Percentiles rank a stretch among this genome's conserved stretches.
Evolutionary conservation across 2,329 filamentous ascomycete species (phyloP).

Genomic region (Pseudogymnoascus sp.): DNA sequence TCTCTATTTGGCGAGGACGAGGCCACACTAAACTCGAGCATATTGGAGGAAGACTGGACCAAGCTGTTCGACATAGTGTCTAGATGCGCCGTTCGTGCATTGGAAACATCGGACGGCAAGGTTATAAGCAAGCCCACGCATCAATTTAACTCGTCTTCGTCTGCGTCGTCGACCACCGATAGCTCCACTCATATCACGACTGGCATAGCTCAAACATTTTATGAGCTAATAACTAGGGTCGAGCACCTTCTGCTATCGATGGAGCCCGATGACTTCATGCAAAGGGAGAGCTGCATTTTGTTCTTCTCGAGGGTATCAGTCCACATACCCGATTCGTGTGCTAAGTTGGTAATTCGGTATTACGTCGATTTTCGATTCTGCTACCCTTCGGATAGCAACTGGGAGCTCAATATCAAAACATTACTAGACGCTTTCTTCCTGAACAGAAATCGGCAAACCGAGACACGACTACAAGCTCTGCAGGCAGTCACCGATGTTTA

Average conservation of each 20-base stretch:
- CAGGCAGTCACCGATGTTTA: conserved; percentile 46
- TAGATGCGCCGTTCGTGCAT: conserved; percentile 36
- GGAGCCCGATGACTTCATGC: conserved; percentile 45
- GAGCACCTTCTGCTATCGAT: conserved; percentile 29
- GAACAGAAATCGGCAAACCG: conserved; percentile 49
- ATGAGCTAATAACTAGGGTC: conserved; percentile 24
- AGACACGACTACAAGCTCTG: conserved; percentile 54
- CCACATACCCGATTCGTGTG: conserved; percentile 55
- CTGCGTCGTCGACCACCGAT: conserved; percentile 16
- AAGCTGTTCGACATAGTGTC: conserved; percentile 50
- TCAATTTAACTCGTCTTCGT: conserved; percentile 8
- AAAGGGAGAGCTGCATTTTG: conserved; percentile 55
- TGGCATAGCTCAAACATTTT: conserved; percentile 22
- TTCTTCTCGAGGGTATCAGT: conserved; percentile 56
- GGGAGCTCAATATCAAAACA: conserved; percentile 54
- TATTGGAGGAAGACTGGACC: conserved; percentile 59
- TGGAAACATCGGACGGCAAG: conserved; percentile 24
- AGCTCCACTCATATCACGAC: conserved; percentile 17
- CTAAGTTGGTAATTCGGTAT: conserved; percentile 55
- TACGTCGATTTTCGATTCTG: conserved; percentile 62
- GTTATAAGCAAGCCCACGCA: conserved; percentile 17
- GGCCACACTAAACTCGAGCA: conserved; percentile 43
- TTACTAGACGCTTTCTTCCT: conserved; percentile 56
- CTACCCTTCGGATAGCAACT: conserved; percentile 60
- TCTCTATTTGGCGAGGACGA: conserved; percentile 45